Evolutionary conservation across 345 rosid species (phyloP).

Genomic region (Lumnitzera racemosa): DNA sequence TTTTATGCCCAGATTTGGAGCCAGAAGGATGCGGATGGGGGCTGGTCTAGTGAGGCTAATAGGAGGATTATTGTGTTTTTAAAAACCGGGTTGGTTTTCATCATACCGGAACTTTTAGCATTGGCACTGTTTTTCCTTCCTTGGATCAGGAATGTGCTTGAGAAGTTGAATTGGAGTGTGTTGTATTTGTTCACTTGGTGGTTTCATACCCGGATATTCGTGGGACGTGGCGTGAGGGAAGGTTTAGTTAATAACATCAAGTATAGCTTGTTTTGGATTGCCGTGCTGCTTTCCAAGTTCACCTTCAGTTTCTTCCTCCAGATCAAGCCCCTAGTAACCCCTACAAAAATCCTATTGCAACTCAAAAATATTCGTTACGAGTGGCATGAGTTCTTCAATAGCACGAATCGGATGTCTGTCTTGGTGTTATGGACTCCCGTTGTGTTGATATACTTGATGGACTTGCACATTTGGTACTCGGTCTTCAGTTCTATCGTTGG

Average conservation of each 20-base stretch:
- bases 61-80: constrained; percentile 50
- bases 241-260: constrained; percentile 66
- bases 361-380: constrained; percentile 14
- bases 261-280: constrained; percentile 72
- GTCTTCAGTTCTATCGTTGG: constrained; percentile 68
- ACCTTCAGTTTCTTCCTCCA: constrained; percentile 76
- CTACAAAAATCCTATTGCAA: constrained; percentile 52
- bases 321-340: constrained; percentile 64
- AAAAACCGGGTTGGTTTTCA: constrained; percentile 51
- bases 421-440: constrained; percentile 74
- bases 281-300: constrained; percentile 53
- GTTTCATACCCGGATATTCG: constrained; percentile 72
- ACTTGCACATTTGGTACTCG: constrained; percentile 87
- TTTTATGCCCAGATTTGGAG: constrained; percentile 79
- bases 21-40: constrained; percentile 48
- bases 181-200: constrained; percentile 76
- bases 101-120: constrained; percentile 76
- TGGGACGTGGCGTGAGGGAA: constrained; percentile 90
- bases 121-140: constrained; percentile 62
- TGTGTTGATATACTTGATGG: constrained; percentile 66
- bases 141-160: constrained; percentile 71
- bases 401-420: constrained; percentile 49
- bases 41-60: constrained; percentile 59
- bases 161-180: constrained; percentile 55
- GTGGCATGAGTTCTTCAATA: constrained; percentile 79